A percentile compares a stretch with the other conserved stretches of the same genome.
Evolutionary conservation across 192 early-diverging fungal species (phyloP).

Genomic region (Podila verticillata): DNA sequence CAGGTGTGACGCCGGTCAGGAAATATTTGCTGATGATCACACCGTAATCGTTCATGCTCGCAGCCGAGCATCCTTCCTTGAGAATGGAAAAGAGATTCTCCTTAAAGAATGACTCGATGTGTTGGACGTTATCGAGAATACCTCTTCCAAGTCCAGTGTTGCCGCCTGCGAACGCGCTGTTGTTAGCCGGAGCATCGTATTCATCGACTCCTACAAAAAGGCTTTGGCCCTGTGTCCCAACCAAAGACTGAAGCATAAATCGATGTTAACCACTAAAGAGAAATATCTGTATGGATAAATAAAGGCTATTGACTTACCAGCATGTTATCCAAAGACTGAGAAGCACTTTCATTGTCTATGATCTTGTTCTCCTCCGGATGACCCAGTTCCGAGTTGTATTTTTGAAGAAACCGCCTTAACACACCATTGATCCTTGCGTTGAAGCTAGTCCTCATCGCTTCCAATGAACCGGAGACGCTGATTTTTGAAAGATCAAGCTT

Average conservation of each 20-base stretch:
- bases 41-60: conserved; percentile 17
- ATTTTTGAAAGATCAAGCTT: conserved; percentile 49
- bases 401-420: conserved; percentile 12
- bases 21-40: conserved; percentile 48
- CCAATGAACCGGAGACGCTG: conserved; percentile 12
- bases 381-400: conserved; percentile 20
- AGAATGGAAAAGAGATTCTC: conserved; percentile 41
- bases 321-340: conserved; percentile 15
- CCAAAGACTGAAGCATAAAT: conserved; percentile 33
- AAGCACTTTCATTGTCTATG: conserved; percentile 11
- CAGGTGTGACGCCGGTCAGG: conserved; percentile 45
- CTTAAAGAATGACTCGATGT: conserved; percentile 44
- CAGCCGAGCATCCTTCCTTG: conserved; percentile 36
- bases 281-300: conserved; percentile 4
- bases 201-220: conserved; percentile 52
- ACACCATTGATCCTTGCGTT: conserved; percentile 19
- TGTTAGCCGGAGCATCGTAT: conserved; percentile 47
- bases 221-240: conserved; percentile 25
- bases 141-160: conserved; percentile 18
- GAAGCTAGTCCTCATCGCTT: conserved; percentile 18
- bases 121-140: conserved; percentile 19
- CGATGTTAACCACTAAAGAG: conserved; percentile 13
- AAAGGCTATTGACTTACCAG: conserved; percentile 18
- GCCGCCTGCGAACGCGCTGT: conserved; percentile 32
- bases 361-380: conserved; percentile 15